Base-by-base conservation (phyloP, 352 stramenopile genomes). In the Pythium guiyangense region DNA sequence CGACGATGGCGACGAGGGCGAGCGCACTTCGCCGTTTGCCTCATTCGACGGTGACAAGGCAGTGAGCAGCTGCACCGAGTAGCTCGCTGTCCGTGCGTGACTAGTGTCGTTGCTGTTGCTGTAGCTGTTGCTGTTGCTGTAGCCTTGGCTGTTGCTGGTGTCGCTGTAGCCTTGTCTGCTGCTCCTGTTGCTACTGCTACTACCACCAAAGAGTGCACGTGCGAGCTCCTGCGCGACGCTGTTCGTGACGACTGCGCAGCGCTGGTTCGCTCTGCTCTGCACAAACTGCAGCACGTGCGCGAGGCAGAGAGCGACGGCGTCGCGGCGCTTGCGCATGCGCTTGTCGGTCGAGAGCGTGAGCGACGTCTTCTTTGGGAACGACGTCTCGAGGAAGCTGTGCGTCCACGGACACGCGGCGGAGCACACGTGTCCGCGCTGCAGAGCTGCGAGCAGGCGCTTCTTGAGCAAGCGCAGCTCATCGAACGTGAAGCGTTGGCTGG, bases 381-480 rank as follows among this genome's bases (percentile, higher is more conserved):
- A 70, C 39, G 66, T 67, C 52, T 70, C 74, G 17, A 82, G 54
- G 25, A 79, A 68, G 4, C 53, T 63, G 46, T 74, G 67, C 6
- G 79, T 44, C 70, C 70, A 79, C 52, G 67, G 70, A 42, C 73
- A 79, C 54, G 77, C 73, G 37, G 68, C 70, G 15, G 51, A 52
- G 54, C 73, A 83, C 6, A 52, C 62, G 50, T 83, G 70, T 51
- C 68, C 68, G 34, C 52, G 52, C n/a, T 67, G 51, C 37, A 83
- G 58, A 34, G 68, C 40, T 35, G 56, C 48, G 14, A 83, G 57
- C 44, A 83, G 35, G 10, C 67, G 64, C 51, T 78, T 65, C 55
- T 77, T 68, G 22, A 83, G 55, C 20, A 31, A 35, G 29, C 49
- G 60, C 49, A 67, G 76, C 18, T 75, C 68, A 27, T 69, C 62